A percentile compares a stretch with the other conserved stretches of the same genome.
phyloP scores from a whole-genome alignment of 2,329 filamentous ascomycete species.

The Penicillium sp. region DNA sequence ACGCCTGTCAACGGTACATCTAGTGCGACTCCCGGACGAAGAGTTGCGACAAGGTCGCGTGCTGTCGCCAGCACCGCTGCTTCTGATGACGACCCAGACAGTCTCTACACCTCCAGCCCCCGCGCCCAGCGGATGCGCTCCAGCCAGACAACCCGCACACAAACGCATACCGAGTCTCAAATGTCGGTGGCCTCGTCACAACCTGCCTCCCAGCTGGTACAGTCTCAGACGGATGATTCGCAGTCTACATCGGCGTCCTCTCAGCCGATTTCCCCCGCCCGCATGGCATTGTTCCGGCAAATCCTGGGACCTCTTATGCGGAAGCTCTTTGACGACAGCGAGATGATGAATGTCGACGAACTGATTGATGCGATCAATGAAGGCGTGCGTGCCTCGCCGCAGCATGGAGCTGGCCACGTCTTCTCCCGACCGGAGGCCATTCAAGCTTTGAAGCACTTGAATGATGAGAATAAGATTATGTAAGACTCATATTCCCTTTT shows the following conservation, averaged over 20 bases:
- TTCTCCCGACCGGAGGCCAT: conserved; percentile 70
- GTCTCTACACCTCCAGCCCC: conserved; percentile 49
- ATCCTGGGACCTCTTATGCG: conserved; percentile 78
- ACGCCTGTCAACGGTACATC: conserved; percentile 18
- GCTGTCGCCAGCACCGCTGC: conserved; percentile 41
- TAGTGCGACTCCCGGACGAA: conserved; percentile 28
- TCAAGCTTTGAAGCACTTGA: conserved; percentile 71
- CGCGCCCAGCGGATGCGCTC: conserved; percentile 37
- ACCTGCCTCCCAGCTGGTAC: conserved; percentile 64
- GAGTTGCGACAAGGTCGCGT: conserved; percentile 26
- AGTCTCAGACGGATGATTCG: conserved; percentile 43
- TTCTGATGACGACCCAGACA: conserved; percentile 49
- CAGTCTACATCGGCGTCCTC: conserved; percentile 37
- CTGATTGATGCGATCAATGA: conserved; percentile 75
- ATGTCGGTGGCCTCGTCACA: conserved; percentile 73
- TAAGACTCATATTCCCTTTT: conserved; percentile 42
- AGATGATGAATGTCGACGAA: conserved; percentile 68
- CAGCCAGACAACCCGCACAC: conserved; percentile 36
- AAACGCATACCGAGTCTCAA: conserved; percentile 44
- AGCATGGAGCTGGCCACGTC: conserved; percentile 45
- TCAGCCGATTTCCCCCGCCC: conserved; percentile 44
- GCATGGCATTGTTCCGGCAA: conserved; percentile 69
- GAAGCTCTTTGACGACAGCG: conserved; percentile 71
- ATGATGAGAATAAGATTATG: conserved; percentile 86
- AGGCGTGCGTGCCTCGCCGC: conserved; percentile 47